Conservation (phyloP, 345 rosid genomes). For the Dovyalis caffra region DNA sequence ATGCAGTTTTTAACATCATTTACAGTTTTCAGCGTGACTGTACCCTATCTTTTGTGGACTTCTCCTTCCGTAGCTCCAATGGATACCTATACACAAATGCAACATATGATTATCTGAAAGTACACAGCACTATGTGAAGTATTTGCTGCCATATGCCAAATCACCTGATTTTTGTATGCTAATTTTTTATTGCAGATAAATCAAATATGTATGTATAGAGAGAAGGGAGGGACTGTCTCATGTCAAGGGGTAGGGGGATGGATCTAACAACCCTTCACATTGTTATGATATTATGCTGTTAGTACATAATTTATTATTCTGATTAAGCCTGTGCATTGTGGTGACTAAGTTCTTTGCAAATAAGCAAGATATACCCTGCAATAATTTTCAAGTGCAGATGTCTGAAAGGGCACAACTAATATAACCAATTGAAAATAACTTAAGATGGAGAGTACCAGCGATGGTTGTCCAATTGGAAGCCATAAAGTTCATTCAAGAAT, state of each 20-base stretch:
- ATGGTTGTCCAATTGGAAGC: constrained; percentile 90
- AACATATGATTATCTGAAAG: too few relatives aligned
- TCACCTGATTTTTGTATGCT: neutral
- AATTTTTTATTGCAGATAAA: neutral
- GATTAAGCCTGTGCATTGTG: neutral
- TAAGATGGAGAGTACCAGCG: constrained; percentile 64
- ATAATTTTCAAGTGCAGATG: neutral
- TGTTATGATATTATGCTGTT: neutral
- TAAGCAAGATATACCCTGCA: constrained; percentile 5
- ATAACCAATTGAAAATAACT: neutral
- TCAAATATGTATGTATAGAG: neutral
- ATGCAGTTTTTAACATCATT: neutral
- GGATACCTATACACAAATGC: constrained; percentile 67
- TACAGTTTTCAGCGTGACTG: constrained; percentile 3
- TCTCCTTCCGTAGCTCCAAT: constrained; percentile 85
- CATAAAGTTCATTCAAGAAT: constrained; percentile 93
- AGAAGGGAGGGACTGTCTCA: neutral
- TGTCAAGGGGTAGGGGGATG: neutral
- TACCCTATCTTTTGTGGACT: constrained; percentile 90
- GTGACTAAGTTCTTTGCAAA: neutral
- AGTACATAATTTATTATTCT: neutral
- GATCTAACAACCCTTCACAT: neutral
- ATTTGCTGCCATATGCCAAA: neutral
- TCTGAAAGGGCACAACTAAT: neutral
- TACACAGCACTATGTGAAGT: neutral